Conservation (phyloP, 768 basidiomycete genomes). For the Mycena alexandri region DNA sequence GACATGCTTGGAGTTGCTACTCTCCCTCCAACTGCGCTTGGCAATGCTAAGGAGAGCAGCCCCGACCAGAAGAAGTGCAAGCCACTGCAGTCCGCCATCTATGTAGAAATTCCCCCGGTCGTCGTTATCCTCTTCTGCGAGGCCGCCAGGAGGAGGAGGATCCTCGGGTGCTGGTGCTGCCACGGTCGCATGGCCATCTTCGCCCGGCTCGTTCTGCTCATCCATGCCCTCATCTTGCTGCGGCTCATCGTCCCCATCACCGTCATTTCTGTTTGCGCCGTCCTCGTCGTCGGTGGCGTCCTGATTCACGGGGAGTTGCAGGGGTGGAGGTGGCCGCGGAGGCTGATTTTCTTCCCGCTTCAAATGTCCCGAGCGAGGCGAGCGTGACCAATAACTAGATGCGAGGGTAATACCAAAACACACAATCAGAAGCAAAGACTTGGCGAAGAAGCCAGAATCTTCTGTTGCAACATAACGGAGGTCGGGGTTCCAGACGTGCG, state of each 20-base stretch:
- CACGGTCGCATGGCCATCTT: neutral
- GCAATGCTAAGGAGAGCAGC: no score
- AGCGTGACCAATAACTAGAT: neutral
- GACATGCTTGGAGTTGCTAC: no score
- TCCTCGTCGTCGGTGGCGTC: neutral
- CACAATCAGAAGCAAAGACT: neutral
- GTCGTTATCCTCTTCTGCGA: neutral
- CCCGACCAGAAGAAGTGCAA: neutral
- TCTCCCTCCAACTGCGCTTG: no score
- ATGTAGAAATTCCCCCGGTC: neutral
- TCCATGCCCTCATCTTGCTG: neutral
- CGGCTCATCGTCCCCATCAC: slow-evolving; percentile 2
- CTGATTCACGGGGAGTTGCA: neutral
- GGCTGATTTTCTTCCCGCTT: neutral
- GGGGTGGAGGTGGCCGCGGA: slow-evolving; percentile 4
- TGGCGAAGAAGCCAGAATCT: neutral
- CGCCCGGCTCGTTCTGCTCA: neutral
- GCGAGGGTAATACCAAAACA: neutral
- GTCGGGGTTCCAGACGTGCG: neutral
- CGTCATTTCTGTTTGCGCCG: neutral
- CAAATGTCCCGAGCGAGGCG: neutral
- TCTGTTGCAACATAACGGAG: neutral
- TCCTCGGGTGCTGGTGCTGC: slow-evolving; percentile 18
- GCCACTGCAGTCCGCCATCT: neutral
- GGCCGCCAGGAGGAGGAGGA: slow-evolving; percentile 18